Evolutionary conservation across 2,329 filamentous ascomycete species (phyloP), one percentile per base, ranked within the genome.

Genomic region (Clarireedia sp.): DNA sequence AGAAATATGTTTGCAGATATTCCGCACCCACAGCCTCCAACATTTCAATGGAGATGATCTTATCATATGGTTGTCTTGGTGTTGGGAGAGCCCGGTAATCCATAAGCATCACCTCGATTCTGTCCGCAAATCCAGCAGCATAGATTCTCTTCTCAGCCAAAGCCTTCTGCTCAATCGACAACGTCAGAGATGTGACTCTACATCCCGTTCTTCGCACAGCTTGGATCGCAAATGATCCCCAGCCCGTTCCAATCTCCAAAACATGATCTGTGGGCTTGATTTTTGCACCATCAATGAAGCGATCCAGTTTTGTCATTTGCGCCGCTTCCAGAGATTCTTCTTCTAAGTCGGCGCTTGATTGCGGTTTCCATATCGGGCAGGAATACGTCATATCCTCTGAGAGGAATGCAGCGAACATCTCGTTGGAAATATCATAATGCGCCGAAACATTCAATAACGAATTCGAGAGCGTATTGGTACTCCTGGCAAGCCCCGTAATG

Each of bases 341-440:
- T 5, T 68, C 61, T n/a, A 68, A 67, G 40, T 70, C 60, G 2
- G 71, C 64, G 47, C 74, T 71, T 10, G 71, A 71, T 37, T 67
- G 70, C 0, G 71, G 72, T 45, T 75, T 72, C 84, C 85, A 87
- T 49, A 87, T 82, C 2, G 85, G 80, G 65, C 85, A 87, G 0
- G 83, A 87, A 63, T 88, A 89, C 3, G 85, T 88, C 85, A 89
- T 89, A 64, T 89, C 86, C n/a, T 79, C 75, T 0, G 83, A 87
- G 26, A 89, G 73, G 61, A 89, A 89, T 0, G 85, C 83, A 5
- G 83, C 82, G 63, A 89, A 89, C 82, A 89, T 87, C 56, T 83
- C 82, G 64, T 89, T 89, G 60, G 81, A 84, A 59, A 89, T 86
- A 63, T 90, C 86, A 67, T 90, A 90, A 61, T 90, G 86, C 4